Evolutionary conservation across 345 rosid genomes (phyloP).

Genomic region (Lumnitzera racemosa): DNA sequence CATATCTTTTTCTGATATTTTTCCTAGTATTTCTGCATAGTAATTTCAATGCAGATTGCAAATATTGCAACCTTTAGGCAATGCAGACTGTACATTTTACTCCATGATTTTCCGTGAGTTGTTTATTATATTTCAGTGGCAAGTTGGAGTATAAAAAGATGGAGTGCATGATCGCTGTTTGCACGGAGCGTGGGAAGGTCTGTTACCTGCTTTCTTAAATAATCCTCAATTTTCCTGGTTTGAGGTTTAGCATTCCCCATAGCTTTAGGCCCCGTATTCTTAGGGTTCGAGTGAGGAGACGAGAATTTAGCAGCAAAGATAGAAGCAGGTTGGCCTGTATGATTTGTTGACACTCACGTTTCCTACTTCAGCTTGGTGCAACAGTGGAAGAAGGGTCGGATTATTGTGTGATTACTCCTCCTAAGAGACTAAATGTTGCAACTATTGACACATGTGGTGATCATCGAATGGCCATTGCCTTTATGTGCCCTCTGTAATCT

Average conservation of each 20-base stretch:
- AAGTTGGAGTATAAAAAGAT: conserved; percentile 99
- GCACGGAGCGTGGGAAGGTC: conserved; percentile 94
- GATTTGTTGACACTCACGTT: conserved; percentile 3
- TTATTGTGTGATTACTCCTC: conserved; percentile 92
- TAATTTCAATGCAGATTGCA: too few relatives aligned
- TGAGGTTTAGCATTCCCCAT: background rate
- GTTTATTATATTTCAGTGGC: conserved; percentile 45
- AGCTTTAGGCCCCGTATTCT: too few relatives aligned
- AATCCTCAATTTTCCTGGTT: background rate
- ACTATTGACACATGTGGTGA: conserved; percentile 92
- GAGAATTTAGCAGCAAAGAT: too few relatives aligned
- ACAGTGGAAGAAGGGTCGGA: conserved; percentile 96
- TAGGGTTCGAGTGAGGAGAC: too few relatives aligned
- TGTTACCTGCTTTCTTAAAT: background rate
- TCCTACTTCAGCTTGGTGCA: conserved; percentile 70
- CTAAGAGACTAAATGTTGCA: conserved; percentile 59
- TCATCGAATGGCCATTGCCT: conserved; percentile 99
- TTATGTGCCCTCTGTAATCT: conserved; percentile 6
- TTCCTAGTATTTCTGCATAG: too few relatives aligned
- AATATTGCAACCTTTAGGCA: background rate
- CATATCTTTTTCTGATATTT: background rate
- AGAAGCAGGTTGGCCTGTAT: background rate
- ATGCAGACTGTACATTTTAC: background rate
- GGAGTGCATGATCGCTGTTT: conserved; percentile 90
- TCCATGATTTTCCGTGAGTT: background rate